Conservation (phyloP, 192 early-diverging fungal genomes). For the Podila horticola region DNA sequence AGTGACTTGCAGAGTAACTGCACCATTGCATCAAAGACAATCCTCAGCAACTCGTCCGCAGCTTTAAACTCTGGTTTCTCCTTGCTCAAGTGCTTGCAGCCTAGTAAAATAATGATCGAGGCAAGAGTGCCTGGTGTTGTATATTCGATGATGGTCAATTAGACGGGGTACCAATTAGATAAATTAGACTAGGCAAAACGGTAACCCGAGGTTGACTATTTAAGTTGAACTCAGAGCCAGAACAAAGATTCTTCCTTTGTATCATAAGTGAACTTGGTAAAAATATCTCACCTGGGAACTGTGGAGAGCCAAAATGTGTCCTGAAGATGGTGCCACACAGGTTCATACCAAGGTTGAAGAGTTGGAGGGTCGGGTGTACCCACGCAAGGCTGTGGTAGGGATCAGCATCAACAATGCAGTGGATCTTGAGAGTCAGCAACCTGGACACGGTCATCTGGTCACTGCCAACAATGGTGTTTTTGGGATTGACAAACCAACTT, state of each 20-base stretch:
- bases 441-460: conserved; percentile 25
- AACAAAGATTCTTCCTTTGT: no score
- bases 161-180: no score
- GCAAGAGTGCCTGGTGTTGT: conserved; percentile 18
- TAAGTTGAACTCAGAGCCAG: no score
- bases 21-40: conserved; percentile 15
- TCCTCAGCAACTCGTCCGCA: conserved; percentile 14
- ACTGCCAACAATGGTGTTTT: conserved; percentile 9
- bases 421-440: conserved; percentile 20
- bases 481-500: conserved; percentile 12
- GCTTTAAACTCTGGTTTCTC: conserved; percentile 11
- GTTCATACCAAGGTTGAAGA: conserved; percentile 5
- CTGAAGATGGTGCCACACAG: conserved; percentile 11
- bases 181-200: no score
- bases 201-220: no score
- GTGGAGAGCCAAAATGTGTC: conserved; percentile 16
- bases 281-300: no score
- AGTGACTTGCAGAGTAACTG: conserved; percentile 6
- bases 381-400: conserved; percentile 25
- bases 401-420: conserved; percentile 1
- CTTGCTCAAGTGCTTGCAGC: conserved; percentile 16
- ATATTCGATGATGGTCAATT: no score
- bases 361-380: conserved; percentile 17
- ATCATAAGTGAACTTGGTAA: no score
- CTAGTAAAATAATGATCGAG: conserved; percentile 5